Base-by-base conservation (phyloP, 306 rosid genomes). In the Prunus dulcis region DNA sequence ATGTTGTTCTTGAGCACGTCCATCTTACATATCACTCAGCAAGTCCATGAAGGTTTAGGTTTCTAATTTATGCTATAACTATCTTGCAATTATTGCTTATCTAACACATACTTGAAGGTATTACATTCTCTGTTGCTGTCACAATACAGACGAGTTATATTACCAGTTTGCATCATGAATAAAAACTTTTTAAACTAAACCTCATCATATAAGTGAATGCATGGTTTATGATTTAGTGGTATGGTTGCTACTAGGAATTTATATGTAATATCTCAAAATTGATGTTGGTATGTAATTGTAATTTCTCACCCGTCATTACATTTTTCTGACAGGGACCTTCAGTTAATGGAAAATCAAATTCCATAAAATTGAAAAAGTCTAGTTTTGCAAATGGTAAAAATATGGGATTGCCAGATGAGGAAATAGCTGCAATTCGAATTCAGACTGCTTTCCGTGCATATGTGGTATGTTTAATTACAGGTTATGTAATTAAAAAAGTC, bases 381-480 rank as follows among this genome's bases (percentile, higher is more conserved):
- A 80, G 41, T 57, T 77, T 76, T 57, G 63, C 84, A 76, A 87
- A 83, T 80, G 90, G 83, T 49, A 85, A 81, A 64, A 88, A 71
- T 68, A 75, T 76, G 76, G 86, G 77, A 52, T 84, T 84, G 78
- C 87, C 91, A 65, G 67, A 85, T 82, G 96, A 92, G 87, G 87
- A 87, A 45, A 67, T 79, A 60, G 96, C 99, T 58, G 99, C 99
- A 69, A 93, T 82, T 76, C 86, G 83, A 82, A 95, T 95, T 83
- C 99, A 95, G 75, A 91, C 96, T 20, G 93, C 92, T 74, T 90
- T 92, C 78, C 97, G 97, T 10, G 99, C 93, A 56, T 85, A 92
- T 79, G 61, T 73, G 86, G 99, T 95, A 75, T 34, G 84, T 61
- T 69, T 22, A 71, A 52, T 82, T 73, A 22, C 50, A 62, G 45